Evolutionary conservation across 2,329 filamentous ascomycete genomes (phyloP).

Genomic region (Epicoccum nigrum): DNA sequence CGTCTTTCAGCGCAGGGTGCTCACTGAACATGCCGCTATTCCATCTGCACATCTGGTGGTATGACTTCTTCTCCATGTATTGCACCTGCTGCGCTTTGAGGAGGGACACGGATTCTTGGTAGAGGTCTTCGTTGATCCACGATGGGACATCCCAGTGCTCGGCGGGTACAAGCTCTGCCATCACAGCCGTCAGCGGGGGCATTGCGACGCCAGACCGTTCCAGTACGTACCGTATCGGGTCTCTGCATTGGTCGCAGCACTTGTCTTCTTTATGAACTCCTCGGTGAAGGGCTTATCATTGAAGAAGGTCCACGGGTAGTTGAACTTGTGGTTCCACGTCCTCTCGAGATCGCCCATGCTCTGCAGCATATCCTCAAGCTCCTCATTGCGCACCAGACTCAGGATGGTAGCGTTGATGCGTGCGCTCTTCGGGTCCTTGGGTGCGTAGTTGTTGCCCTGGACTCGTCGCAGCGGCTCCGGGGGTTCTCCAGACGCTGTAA

Average conservation of each 20-base stretch:
- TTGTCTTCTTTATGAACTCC: conserved; percentile 86
- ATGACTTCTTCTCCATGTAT: conserved; percentile 86
- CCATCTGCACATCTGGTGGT: conserved; percentile 99
- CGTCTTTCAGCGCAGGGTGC: conserved; percentile 81
- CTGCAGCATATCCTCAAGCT: conserved; percentile 80
- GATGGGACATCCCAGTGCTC: conserved; percentile 92
- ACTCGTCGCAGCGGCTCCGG: conserved; percentile 75
- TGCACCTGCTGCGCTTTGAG: conserved; percentile 86
- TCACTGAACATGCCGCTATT: conserved; percentile 98
- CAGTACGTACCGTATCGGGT: conserved; percentile 74
- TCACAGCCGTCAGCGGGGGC: conserved; percentile 12
- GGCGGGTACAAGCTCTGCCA: conserved; percentile 82
- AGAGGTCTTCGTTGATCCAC: conserved; percentile 91
- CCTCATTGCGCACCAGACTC: conserved; percentile 89
- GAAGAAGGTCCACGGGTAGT: conserved; percentile 99
- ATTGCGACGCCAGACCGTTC: accelerated
- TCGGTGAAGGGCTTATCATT: conserved; percentile 93
- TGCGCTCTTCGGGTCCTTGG: conserved; percentile 74
- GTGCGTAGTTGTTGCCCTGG: conserved; percentile 73
- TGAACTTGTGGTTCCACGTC: conserved; percentile 98
- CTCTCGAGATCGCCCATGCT: conserved; percentile 91
- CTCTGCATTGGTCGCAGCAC: conserved; percentile 84
- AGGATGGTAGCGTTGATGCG: conserved; percentile 94
- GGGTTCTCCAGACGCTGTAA: conserved; percentile 79
- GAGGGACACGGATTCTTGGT: conserved; percentile 80